Percentiles rank a stretch among this genome's conserved stretches.
Evolutionary conservation across 1,284 basidiomycete genomes (phyloP).

Genomic region (Volvariella volvacea): DNA sequence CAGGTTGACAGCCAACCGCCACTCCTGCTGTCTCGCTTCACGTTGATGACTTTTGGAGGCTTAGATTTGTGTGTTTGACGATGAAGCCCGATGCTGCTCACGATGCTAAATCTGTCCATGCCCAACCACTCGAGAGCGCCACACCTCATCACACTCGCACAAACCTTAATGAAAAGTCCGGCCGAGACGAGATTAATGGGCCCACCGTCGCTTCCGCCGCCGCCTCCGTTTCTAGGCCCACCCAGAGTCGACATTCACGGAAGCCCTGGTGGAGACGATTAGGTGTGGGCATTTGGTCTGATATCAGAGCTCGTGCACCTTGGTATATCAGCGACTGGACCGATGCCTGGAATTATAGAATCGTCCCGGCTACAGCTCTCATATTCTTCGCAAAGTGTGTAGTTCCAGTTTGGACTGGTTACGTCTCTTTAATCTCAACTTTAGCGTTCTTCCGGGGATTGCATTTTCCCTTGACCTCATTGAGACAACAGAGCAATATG

Average conservation of each 20-base stretch:
- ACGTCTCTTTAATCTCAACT: slow-evolving; percentile 2
- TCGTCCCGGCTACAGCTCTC: slow-evolving; percentile 66
- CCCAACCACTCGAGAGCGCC: too few relatives aligned
- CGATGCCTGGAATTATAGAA: slow-evolving; percentile 86
- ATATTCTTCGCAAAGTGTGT: slow-evolving; percentile 78
- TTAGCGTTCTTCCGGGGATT: slow-evolving; percentile 79
- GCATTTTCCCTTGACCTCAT: slow-evolving; percentile 93
- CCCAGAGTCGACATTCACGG: background rate
- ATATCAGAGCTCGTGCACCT: slow-evolving; percentile 72
- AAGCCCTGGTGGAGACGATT: slow-evolving; percentile 25
- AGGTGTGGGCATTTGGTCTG: slow-evolving; percentile 70
- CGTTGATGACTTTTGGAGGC: too few relatives aligned
- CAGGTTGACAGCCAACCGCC: too few relatives aligned
- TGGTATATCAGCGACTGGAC: slow-evolving; percentile 85
- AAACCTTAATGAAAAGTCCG: background rate
- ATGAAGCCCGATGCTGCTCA: too few relatives aligned
- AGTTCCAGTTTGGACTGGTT: background rate
- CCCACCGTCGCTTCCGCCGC: too few relatives aligned
- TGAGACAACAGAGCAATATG: slow-evolving; percentile 86
- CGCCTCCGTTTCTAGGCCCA: too few relatives aligned
- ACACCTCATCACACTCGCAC: background rate
- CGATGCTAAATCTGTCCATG: too few relatives aligned
- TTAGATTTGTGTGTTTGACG: too few relatives aligned
- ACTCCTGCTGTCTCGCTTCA: too few relatives aligned
- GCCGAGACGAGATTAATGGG: slow-evolving; percentile 1